Evolutionary conservation across 768 basidiomycete species (phyloP), one percentile per base, ranked within the genome.

Genomic region (Hygrophoropsis aurantiaca): DNA sequence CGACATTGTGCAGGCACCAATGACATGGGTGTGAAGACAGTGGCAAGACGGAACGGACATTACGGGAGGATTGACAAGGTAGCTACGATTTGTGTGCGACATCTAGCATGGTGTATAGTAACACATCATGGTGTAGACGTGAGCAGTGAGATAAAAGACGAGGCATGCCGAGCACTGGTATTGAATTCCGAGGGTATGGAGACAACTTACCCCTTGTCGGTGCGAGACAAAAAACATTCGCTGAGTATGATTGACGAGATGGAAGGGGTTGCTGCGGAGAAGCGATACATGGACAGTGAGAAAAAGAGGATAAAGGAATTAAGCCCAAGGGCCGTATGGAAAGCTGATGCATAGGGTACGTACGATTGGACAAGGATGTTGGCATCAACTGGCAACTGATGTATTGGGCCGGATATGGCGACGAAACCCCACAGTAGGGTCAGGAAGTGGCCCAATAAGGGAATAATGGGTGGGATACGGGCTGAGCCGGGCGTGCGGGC

Each of bases 211-310:
- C 27, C 27, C 27, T 18, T 37, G 32, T 30, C 46, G 41, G 32
- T 25, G 43, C 32, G 50, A 39, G 19, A 26, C 32, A 32, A 26
- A 45, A 32, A 5, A 30, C 27, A 13, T 8, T 55, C 58, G 57
- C 60, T 52, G 53, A 30, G 50, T 54, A 47, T 54, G 49, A 6
- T 35, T 49, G 21, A 44, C 44, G 44, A 45, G 39, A 42, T 33
- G 24, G 30, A 23, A 30, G 38, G 13, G n/a, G 49, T 6, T 55
- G 40, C 58, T 63, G 61, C 60, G 61, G 61, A 64, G 52, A 55
- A 54, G 52, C 51, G 44, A 39, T 47, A 47, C 23, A 33, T 36
- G 19, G 36, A 38, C 30, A 52, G 57, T 62, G 61, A 47, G 56
- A 61, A 40, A 49, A 46, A 16, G 15, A 20, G 42, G 33, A 42